Evolutionary conservation across 1,139 yeast genomes (phyloP), one percentile per base, ranked within the genome.

Genomic region (Trichomonascaceae sp.): DNA sequence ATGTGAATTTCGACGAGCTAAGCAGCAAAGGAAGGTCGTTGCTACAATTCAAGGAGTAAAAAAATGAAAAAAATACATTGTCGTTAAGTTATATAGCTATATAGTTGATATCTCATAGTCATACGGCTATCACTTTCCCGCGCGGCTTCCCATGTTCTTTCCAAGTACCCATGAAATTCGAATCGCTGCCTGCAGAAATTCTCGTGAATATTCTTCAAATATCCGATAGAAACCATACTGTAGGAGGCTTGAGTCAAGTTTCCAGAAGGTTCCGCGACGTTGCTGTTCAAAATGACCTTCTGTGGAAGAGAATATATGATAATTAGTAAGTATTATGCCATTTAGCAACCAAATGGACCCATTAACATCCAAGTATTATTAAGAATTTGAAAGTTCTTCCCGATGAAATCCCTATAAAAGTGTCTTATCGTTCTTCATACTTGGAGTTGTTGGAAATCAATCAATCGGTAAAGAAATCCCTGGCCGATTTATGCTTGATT

Each of bases 1-100:
- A 50, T 76, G 87, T 62, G 95, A 87, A 67, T 87, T 87, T 69
- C 75, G 95, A 63, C 75, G 76, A 48, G 77, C 80, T 66, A 72
- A 74, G 61, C 93, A 86, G 64, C 70, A 84, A 12, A 76, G 95
- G 63, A 78, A 77, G 55, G 71, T 86, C 30, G 83, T 87, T 13
- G 91, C 89, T 17, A 87, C 95, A 0, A 78, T 87, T 60, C 83
- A 86, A 61, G 95, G 95, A 4, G 73, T 73, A 51, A 63, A 63
- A 52, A 54, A 55, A 17, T 45, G 45, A 41, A 22, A 22, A 22
- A 22, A 22, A 22, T 4, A 22, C 24, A 22, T 3, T 22, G 6
- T 22, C 6, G 24, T 22, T 22, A 6, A 6, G 3, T 22, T 22
- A 22, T 22, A 22, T 22, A 22, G 24, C n/a, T 22, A 22, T 22